A percentile compares a stretch with the other conserved stretches of the same genome.
Conservation (phyloP, 1,284 basidiomycete species). For the Crepidotus sp. region DNA sequence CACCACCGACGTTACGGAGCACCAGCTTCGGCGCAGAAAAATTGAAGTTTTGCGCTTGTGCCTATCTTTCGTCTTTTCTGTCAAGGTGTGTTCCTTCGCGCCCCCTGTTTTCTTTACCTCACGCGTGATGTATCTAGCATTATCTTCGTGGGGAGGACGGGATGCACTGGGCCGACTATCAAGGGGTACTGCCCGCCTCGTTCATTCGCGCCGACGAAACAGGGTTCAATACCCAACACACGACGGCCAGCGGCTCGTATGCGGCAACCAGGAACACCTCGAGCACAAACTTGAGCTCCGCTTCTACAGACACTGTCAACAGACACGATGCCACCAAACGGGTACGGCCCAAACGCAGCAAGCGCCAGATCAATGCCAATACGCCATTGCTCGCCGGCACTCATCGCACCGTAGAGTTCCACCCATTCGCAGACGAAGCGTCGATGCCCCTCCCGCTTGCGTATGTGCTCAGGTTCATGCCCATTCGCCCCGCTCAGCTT, state of each 20-base stretch:
- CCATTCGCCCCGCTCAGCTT: conserved; percentile 11
- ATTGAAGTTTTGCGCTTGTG: conserved; percentile 61
- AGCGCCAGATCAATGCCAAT: conserved; percentile 33
- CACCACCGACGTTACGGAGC: conserved; percentile 36
- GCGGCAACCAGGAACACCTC: conserved; percentile 34
- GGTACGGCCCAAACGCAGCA: conserved; percentile 57
- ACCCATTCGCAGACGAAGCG: conserved; percentile 41
- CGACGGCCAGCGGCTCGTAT: conserved; percentile 28
- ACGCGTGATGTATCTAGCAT: conserved; percentile 20
- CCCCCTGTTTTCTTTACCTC: neutral
- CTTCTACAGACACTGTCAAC: conserved; percentile 27
- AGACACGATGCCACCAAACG: conserved; percentile 57
- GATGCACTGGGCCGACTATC: conserved; percentile 55
- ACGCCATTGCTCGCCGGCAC: conserved; percentile 53
- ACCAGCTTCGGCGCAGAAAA: conserved; percentile 62
- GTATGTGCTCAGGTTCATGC: conserved; percentile 32
- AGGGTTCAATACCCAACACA: conserved; percentile 30
- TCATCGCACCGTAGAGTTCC: conserved; percentile 55
- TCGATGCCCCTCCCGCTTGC: conserved; percentile 68
- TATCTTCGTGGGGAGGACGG: conserved; percentile 75
- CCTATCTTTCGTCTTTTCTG: conserved; percentile 59
- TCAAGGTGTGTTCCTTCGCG: conserved; percentile 40
- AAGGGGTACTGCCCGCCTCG: conserved; percentile 52
- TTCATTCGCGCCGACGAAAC: conserved; percentile 39
- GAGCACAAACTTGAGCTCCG: conserved; percentile 19